Evolutionary conservation across 352 stramenopile species (phyloP).

Genomic region (Pythium guiyangense): DNA sequence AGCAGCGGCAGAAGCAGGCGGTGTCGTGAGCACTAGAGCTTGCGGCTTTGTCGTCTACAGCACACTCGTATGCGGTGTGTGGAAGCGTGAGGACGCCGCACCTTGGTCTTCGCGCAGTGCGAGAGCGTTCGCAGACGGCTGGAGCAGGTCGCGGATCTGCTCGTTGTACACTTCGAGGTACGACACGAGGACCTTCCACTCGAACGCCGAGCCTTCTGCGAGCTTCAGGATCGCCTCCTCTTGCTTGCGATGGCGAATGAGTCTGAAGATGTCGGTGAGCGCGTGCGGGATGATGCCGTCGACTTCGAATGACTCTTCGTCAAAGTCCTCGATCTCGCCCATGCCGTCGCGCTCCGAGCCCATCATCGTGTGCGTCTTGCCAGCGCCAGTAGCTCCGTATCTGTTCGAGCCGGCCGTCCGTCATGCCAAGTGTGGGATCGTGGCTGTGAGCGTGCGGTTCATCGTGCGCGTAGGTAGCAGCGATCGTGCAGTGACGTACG

Average conservation of each 20-base stretch:
- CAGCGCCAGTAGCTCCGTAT: slow-evolving; percentile 54
- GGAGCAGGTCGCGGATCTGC: slow-evolving; percentile 86
- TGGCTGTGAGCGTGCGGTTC: neutral
- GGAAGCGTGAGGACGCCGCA: slow-evolving; percentile 2
- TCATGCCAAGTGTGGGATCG: too few relatives aligned
- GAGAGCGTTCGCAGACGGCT: slow-evolving; percentile 28
- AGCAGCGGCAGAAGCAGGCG: neutral
- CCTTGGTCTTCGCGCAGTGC: slow-evolving; percentile 48
- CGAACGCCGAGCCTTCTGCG: slow-evolving; percentile 35
- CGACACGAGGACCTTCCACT: slow-evolving; percentile 80
- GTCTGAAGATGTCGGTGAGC: slow-evolving; percentile 50
- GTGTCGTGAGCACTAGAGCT: neutral
- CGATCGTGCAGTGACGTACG: slow-evolving; percentile 16
- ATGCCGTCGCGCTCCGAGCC: slow-evolving; percentile 53
- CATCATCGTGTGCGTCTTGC: slow-evolving; percentile 78
- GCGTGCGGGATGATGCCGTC: slow-evolving; percentile 84
- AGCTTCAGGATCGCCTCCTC: slow-evolving; percentile 44
- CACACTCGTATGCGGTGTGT: too few relatives aligned
- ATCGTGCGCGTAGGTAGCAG: neutral
- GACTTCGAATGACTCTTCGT: slow-evolving; percentile 36
- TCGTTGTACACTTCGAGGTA: slow-evolving; percentile 95
- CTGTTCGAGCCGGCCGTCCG: slow-evolving; percentile 4
- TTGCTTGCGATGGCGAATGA: slow-evolving; percentile 59
- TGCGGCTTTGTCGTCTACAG: neutral
- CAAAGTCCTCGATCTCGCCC: slow-evolving; percentile 34